Percentiles rank a stretch among this genome's conserved stretches.
Conservation (phyloP, 176 grass and related monocot species). For the Coix lacrymajobi region DNA sequence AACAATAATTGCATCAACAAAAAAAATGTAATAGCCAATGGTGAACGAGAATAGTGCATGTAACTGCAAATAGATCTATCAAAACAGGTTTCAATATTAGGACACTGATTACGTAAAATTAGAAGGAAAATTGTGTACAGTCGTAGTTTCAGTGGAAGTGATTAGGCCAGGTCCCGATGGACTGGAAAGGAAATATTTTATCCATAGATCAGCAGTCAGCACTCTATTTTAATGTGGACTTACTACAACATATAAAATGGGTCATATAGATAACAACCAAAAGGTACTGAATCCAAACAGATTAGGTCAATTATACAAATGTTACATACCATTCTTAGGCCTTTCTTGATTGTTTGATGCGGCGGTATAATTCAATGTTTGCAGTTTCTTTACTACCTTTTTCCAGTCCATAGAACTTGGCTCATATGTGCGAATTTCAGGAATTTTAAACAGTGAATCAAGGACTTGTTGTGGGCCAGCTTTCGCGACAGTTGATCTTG, state of each 20-base stretch:
- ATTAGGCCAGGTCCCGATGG: neutral
- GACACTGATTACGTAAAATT: neutral
- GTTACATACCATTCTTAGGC: constrained; percentile 33
- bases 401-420: constrained; percentile 85
- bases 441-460: constrained; percentile 66
- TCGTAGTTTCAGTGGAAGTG: neutral
- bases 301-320: neutral
- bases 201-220: neutral
- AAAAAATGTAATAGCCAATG: neutral
- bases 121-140: neutral
- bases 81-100: neutral
- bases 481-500: constrained; percentile 33
- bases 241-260: neutral
- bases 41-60: neutral
- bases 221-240: neutral
- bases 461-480: constrained; percentile 60
- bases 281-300: neutral
- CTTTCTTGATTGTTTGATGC: constrained; percentile 35
- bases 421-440: constrained; percentile 29
- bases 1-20: constrained; percentile 33
- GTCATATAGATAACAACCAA: neutral
- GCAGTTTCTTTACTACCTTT: constrained; percentile 61
- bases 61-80: neutral
- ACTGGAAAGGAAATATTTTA: neutral
- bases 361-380: constrained; percentile 41